phyloP scores from a whole-genome alignment of 257 asterid genomes.

The Gentiana straminea region DNA sequence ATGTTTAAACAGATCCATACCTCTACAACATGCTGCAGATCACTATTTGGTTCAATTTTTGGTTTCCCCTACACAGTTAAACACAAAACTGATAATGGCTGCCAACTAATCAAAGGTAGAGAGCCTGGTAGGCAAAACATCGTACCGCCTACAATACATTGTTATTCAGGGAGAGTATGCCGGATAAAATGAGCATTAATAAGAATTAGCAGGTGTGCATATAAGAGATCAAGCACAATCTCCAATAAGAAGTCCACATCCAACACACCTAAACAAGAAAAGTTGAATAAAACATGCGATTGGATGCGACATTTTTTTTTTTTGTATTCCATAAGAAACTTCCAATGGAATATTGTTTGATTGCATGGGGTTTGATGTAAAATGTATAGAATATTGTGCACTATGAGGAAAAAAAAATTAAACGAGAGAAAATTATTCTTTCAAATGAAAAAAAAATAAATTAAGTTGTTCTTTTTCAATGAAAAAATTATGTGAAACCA shows the following conservation, averaged over 20 bases:
- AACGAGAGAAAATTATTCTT: neutral
- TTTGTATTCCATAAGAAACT: no score
- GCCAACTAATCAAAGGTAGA: neutral
- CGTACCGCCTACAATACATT: neutral
- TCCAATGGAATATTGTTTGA: no score
- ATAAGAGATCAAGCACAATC: no score
- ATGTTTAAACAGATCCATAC: constrained; percentile 22
- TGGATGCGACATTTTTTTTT: no score
- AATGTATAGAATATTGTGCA: no score
- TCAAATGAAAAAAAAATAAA: constrained; percentile 1
- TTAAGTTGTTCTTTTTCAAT: neutral
- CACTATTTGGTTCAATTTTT: constrained; percentile 83
- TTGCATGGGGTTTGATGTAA: no score
- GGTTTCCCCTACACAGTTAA: constrained; percentile 65
- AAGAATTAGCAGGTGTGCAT: neutral
- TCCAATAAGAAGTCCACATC: no score
- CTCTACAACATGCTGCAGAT: constrained; percentile 88
- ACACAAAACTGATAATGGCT: neutral
- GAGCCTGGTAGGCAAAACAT: neutral
- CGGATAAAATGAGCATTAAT: neutral
- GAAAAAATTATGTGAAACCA: constrained; percentile 3
- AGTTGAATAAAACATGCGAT: no score
- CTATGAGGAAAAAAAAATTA: no score
- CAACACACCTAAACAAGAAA: no score
- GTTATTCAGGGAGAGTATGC: neutral